These are phyloP conservation scores for Trichosporon faecale DNA, from an alignment of 1,284 basidiomycete species.

Conservation along the genomic window DNA sequence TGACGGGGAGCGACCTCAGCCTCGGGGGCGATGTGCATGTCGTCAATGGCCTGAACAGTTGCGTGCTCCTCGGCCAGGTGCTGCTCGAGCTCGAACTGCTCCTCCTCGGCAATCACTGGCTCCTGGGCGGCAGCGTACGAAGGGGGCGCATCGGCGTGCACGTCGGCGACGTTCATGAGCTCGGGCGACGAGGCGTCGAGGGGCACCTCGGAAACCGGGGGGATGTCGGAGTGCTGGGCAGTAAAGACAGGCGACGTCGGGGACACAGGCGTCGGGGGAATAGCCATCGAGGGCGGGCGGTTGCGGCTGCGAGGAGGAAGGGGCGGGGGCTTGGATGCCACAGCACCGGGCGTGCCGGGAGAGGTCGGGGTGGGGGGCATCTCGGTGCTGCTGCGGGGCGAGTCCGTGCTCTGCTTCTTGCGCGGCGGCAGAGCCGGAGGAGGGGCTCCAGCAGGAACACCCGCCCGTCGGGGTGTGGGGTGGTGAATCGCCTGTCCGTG, in stretches of 20 bases:
- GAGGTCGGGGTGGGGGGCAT: not conserved
- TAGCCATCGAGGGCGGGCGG: constrained; percentile 6
- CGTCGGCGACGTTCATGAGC: not conserved
- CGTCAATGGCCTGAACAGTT: not conserved
- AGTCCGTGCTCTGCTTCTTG: not conserved
- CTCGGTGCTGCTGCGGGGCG: not conserved
- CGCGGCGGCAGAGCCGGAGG: not conserved
- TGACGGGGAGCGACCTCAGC: not conserved
- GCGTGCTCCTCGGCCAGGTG: not conserved
- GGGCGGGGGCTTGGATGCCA: not conserved
- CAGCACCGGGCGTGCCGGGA: not conserved
- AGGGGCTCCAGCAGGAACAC: not conserved
- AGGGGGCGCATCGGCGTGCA: not conserved
- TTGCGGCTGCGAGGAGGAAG: constrained; percentile 11
- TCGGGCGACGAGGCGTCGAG: not conserved
- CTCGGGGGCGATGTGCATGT: not conserved
- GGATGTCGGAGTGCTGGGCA: not conserved
- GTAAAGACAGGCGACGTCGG: not conserved
- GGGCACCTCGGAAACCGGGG: not conserved
- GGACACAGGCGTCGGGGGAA: not conserved
- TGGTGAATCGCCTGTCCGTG: not conserved
- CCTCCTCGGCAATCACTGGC: not conserved
- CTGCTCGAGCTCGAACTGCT: not conserved
- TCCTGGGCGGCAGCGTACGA: not conserved
- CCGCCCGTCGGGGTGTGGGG: not conserved